phyloP scores from a whole-genome alignment of 2,329 filamentous ascomycete species.

The Fusarium nelsonii region DNA sequence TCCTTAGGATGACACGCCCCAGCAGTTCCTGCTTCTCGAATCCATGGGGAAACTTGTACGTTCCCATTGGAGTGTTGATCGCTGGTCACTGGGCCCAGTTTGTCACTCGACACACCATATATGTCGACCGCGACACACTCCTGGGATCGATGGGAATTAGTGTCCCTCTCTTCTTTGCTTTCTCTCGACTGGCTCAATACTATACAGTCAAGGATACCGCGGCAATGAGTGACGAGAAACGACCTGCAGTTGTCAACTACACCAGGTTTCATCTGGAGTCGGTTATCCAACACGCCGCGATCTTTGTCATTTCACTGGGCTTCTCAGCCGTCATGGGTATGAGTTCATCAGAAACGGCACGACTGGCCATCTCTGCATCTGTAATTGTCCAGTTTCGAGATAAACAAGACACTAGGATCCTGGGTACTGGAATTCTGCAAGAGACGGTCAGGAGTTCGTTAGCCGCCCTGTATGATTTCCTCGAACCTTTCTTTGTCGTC shows the following conservation, averaged over 20 bases:
- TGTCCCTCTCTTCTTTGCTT: constrained; percentile 35
- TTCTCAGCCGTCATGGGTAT: constrained; percentile 6
- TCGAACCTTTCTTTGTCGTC: constrained; percentile 10
- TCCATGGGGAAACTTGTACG: constrained; percentile 39
- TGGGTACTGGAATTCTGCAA: neutral
- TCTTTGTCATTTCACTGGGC: constrained; percentile 16
- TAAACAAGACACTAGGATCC: constrained; percentile 4
- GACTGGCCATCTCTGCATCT: constrained; percentile 32
- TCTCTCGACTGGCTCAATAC: constrained; percentile 37
- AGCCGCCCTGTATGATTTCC: neutral
- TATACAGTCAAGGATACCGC: constrained; percentile 34
- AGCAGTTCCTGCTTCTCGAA: constrained; percentile 15
- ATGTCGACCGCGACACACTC: constrained; percentile 6
- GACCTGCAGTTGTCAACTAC: neutral
- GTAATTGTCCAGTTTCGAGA: constrained; percentile 24
- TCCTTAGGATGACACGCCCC: constrained; percentile 10
- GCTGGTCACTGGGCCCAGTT: constrained; percentile 2
- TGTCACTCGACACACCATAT: neutral
- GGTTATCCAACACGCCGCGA: constrained; percentile 15
- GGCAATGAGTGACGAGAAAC: constrained; percentile 14
- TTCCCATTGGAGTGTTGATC: constrained; percentile 26
- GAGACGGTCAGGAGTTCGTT: constrained; percentile 7
- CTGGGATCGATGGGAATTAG: constrained; percentile 37
- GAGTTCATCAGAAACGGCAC: constrained; percentile 24
- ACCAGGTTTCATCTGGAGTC: constrained; percentile 19